Conservation (phyloP, 768 basidiomycete species). For the Thelephora ganbajun region DNA sequence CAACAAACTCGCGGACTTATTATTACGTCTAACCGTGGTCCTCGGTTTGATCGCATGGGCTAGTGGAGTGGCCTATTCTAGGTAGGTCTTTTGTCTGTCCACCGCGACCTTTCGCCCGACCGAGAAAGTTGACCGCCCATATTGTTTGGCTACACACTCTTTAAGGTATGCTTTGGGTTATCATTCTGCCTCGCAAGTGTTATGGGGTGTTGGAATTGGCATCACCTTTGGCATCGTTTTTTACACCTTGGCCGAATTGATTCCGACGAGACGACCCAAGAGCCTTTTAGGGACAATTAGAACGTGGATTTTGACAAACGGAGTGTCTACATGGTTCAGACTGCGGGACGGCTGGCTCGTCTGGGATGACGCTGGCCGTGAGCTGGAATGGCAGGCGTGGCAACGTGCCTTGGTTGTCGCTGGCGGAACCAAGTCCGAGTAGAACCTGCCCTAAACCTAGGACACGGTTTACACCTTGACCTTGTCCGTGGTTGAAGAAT, state of each 20-base stretch:
- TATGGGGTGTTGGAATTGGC: constrained; percentile 66
- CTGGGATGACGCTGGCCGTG: constrained; percentile 68
- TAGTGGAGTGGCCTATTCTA: constrained; percentile 59
- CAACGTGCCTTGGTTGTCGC: constrained; percentile 39
- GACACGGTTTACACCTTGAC: no score
- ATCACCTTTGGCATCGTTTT: constrained; percentile 33
- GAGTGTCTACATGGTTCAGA: constrained; percentile 48
- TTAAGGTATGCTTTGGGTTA: constrained; percentile 57
- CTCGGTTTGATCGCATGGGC: constrained; percentile 40
- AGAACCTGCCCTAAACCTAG: no score
- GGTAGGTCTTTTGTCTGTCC: constrained; percentile 27
- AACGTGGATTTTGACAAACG: constrained; percentile 35
- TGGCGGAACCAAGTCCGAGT: no score
- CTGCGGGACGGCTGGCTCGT: constrained; percentile 74
- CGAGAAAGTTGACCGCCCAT: background rate
- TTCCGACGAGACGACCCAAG: constrained; percentile 39
- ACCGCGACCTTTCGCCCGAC: background rate
- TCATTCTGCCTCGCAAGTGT: constrained; percentile 57
- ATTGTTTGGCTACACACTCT: background rate
- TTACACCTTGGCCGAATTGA: constrained; percentile 42
- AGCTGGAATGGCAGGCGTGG: constrained; percentile 61
- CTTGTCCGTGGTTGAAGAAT: no score
- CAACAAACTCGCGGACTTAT: constrained; percentile 31
- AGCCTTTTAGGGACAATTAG: constrained; percentile 41
- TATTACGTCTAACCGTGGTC: constrained; percentile 35